Evolutionary conservation across 176 grass and related monocot species (phyloP).

Genomic region (Ensete glaucum): DNA sequence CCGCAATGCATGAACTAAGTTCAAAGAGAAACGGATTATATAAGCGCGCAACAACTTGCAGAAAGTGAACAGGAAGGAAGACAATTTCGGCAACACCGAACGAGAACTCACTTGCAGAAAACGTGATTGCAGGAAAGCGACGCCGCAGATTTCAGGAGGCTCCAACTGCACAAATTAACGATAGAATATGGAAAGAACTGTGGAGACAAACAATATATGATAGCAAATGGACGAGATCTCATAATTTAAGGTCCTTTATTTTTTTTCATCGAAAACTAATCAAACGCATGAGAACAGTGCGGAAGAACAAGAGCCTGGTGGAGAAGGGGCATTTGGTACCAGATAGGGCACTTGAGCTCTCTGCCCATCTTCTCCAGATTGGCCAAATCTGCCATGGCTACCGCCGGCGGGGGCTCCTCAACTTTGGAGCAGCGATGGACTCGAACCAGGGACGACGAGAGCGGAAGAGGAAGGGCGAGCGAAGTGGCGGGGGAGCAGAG

Average conservation of each 20-base stretch:
- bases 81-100: background rate
- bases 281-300: background rate
- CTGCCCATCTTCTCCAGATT: constrained; percentile 79
- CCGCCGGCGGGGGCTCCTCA: background rate
- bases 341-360: constrained; percentile 93
- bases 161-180: constrained; percentile 39
- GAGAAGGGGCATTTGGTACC: constrained; percentile 24
- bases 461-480: background rate
- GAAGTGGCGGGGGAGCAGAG: background rate
- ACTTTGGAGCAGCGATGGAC: background rate
- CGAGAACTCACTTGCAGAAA: constrained; percentile 69
- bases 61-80: background rate
- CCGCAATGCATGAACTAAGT: constrained; percentile 46
- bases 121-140: constrained; percentile 77
- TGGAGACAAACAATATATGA: background rate
- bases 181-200: background rate
- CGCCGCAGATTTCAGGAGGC: constrained; percentile 47
- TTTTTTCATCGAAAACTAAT: background rate
- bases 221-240: no score
- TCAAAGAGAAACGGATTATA: background rate
- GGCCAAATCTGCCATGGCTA: constrained; percentile 45
- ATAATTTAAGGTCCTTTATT: no score
- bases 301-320: background rate
- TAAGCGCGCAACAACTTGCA: background rate
- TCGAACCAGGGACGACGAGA: background rate